These are phyloP conservation scores for Eucalyptus sp. DNA, from an alignment of 345 rosid species.

Conservation along the genomic window DNA sequence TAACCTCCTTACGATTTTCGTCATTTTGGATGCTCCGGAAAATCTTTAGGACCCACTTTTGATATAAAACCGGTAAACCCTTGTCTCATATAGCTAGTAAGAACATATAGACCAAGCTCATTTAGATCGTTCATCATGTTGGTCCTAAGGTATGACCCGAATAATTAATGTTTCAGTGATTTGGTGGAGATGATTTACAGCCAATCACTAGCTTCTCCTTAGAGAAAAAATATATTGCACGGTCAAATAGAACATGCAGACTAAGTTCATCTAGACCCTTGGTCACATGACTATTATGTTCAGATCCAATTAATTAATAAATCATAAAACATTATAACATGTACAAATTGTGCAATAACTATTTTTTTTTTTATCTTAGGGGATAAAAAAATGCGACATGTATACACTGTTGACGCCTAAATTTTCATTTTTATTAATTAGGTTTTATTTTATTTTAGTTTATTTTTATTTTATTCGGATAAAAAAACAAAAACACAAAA, in stretches of 20 bases:
- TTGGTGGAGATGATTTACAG: background rate
- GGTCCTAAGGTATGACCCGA: background rate
- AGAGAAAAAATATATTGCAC: background rate
- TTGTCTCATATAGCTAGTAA: background rate
- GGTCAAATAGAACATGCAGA: background rate
- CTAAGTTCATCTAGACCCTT: background rate
- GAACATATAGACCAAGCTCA: background rate
- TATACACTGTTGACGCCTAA: background rate
- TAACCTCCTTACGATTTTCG: background rate
- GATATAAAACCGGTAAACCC: background rate
- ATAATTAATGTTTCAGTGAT: background rate
- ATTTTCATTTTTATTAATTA: too few species aligned
- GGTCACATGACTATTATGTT: background rate
- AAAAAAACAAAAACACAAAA: too few species aligned
- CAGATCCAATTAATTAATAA: background rate
- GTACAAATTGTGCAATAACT: background rate
- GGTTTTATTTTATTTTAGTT: too few species aligned
- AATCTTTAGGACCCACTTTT: background rate
- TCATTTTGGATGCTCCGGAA: background rate
- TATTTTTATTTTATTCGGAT: too few species aligned
- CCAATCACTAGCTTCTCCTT: background rate
- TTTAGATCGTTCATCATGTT: background rate
- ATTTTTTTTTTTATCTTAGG: background rate
- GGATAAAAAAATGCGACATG: background rate
- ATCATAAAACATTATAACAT: background rate